Conservation (phyloP, 352 stramenopile species). For the Globisporangium radiosum region DNA sequence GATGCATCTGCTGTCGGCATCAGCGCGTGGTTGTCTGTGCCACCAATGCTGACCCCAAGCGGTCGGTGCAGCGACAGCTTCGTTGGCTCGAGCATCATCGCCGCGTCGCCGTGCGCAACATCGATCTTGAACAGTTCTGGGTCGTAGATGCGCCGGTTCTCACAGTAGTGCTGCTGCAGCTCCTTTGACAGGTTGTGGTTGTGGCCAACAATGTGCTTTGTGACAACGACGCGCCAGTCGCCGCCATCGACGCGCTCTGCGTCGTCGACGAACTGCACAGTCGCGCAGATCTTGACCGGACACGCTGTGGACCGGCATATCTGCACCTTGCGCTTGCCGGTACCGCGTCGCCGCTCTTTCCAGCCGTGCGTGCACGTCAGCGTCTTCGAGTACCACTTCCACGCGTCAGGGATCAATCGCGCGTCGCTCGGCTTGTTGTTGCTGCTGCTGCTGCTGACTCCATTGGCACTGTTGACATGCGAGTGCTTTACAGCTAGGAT, state of each 20-base stretch:
- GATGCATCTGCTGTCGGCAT: neutral
- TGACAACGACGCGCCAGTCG: constrained; percentile 65
- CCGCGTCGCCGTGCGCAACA: constrained; percentile 12
- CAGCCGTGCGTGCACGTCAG: constrained; percentile 77
- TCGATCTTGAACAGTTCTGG: constrained; percentile 60
- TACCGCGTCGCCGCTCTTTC: constrained; percentile 65
- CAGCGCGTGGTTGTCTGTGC: neutral
- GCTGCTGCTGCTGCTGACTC: neutral
- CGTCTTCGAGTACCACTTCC: constrained; percentile 80
- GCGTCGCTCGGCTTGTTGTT: constrained; percentile 11
- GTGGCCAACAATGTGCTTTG: constrained; percentile 67
- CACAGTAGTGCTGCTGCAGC: constrained; percentile 68
- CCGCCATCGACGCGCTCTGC: constrained; percentile 4
- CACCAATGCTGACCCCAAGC: neutral
- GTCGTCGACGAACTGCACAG: constrained; percentile 43
- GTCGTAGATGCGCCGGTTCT: constrained; percentile 77
- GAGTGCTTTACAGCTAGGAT: constrained; percentile 38
- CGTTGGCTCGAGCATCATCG: neutral
- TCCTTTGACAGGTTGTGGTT: constrained; percentile 78
- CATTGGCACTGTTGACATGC: neutral
- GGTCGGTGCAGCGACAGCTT: neutral
- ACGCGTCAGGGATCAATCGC: constrained; percentile 51
- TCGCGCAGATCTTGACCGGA: constrained; percentile 76
- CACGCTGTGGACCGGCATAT: constrained; percentile 59
- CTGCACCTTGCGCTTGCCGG: constrained; percentile 57